Base-by-base conservation (phyloP, 2,329 filamentous ascomycete genomes). In the Neophaeococcomyces mojaviensis region DNA sequence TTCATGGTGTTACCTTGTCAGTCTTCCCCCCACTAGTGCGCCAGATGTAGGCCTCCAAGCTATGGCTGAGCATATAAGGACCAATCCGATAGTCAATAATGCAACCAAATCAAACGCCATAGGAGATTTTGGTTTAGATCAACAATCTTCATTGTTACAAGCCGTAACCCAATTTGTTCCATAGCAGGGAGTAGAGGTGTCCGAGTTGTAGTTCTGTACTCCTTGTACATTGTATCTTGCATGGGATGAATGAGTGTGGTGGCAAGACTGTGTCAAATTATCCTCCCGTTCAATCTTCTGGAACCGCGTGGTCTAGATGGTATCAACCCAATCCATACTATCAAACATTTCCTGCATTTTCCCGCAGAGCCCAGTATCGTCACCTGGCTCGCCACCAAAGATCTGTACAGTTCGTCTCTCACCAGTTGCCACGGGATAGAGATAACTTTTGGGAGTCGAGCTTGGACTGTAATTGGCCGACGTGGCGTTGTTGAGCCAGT, bases 331-430 rank as follows among this genome's bases (percentile, higher is more conserved):
- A 52, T 73, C 69, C 54, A 73, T 64, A 45, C 66, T 66, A 54
- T 61, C 68, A 48, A 73, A 73, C 46, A 68, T 70, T 53, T 72
- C 69, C 49, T 71, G 61, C 70, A 73, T 73, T 46, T 65, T 65
- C 55, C 67, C 67, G 56, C 69, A 72, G 35, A 73, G 62, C 46
- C 41, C 35, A 22, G 53, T 46, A 40, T 56, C 55, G 28, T 58
- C 56, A 19, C 55, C 53, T 6, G 55, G 57, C 33, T 57, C 55
- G 12, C 54, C 56, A 35, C 57, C 57, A 47, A 58, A 56, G 20
- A 56, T 13, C 46, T 69, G 68, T 55, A 58, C 68, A 50, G 67
- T 68, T 45, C 70, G 66, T 31, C 57, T 60, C 53, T 69, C 63
- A 18, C 26, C n/a, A 15, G 33, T n/a, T 15, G 32, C 30, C 15